Base-by-base conservation (phyloP, 202 grass and related monocot genomes). In the Alloteropsis angusta region DNA sequence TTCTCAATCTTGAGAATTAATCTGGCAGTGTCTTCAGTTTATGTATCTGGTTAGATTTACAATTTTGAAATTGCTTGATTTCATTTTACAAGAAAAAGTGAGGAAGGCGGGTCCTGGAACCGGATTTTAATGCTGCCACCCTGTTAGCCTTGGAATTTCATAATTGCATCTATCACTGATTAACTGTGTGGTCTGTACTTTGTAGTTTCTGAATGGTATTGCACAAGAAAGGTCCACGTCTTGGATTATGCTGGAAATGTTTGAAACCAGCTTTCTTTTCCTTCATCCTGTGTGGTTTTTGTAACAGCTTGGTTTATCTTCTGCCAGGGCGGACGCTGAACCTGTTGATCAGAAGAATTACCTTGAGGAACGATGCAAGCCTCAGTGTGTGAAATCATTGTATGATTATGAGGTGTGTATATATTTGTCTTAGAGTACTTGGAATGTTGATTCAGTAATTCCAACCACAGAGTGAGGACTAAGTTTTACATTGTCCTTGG, bases 361-460 rank as follows among this genome's bases (percentile, higher is more conserved):
- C 45, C 78, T 87, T 36, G 91, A 90, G 75, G 91, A 93, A 41
- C 49, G 77, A 49, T 93, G 87, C 87, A 87, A 93, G 65, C 87
- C 87, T 9, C 82, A 87, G n/a, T 90, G 87, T 73, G 87, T 93
- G 68, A 86, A 86, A 63, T 6, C 87, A 44, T 67, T 90, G 34
- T 83, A 85, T 47, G 83, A 76, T 35, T 90, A 93, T 75, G 87
- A 83, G 88, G 91, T 86, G 70, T 36, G 66, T 10, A 9, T 12
- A 34, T 9, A 70, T 32, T 49, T 70, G 16, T 49, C 44, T 34
- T 49, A n/a, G 4, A 1, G 44, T 19, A 34, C 9, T 10, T 39
- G 39, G 7, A 47, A 48, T 14, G 23, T 32, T 66, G 12, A 10
- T 61, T 13, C 4, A n/a, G 18, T 62, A 62, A 61, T 61, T 81